Conservation (phyloP, 2,329 filamentous ascomycete species). For the Sphaceloma murrayae region DNA sequence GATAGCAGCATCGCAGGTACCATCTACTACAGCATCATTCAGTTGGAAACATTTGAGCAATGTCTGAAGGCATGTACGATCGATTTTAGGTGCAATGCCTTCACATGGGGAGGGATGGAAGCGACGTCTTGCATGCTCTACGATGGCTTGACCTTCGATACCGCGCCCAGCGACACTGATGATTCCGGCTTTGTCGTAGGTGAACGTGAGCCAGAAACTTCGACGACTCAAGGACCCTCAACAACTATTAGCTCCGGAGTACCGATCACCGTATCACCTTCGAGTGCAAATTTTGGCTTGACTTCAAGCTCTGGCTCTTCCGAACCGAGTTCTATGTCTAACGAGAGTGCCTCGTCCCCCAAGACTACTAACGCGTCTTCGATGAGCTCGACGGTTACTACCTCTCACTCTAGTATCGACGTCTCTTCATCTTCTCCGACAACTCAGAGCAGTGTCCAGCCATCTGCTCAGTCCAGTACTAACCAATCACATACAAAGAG, state of each 20-base stretch:
- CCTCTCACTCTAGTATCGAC: neutral
- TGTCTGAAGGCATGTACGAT: neutral
- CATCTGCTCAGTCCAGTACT: too few relatives aligned
- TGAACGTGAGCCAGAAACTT: neutral
- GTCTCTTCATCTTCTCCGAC: neutral
- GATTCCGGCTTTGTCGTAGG: slow-evolving; percentile 3
- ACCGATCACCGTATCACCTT: too few relatives aligned
- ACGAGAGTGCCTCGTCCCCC: too few relatives aligned
- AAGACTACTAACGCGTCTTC: neutral
- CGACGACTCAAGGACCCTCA: neutral
- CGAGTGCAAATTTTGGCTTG: too few relatives aligned
- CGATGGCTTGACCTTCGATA: neutral
- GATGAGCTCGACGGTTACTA: neutral
- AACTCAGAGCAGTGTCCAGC: neutral
- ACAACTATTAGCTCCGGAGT: neutral
- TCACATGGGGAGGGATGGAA: neutral
- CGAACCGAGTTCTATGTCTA: too few relatives aligned
- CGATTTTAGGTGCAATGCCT: neutral
- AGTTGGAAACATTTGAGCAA: neutral
- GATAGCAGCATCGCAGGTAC: neutral
- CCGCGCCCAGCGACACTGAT: neutral
- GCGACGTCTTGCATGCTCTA: neutral
- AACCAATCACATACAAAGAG: too few relatives aligned
- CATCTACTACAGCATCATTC: neutral
- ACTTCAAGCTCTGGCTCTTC: too few relatives aligned